Evolutionary conservation across 106 monocot species (phyloP), one percentile per base, ranked within the genome.

Genomic region (Apostasia ramifera): DNA sequence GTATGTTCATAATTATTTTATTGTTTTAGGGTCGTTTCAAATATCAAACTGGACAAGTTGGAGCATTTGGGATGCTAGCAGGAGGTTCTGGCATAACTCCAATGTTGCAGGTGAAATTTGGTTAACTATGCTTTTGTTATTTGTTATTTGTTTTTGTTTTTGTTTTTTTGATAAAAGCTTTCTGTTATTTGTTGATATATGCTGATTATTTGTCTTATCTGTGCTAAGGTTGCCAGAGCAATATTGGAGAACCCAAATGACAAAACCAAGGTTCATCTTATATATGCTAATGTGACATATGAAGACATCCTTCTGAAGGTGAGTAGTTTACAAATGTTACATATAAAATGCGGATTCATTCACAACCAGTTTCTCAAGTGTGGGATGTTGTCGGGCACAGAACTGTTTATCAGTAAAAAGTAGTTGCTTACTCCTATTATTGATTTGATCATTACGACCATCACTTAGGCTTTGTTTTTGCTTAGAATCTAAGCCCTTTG

Each of bases 301-400:
- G 97, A 97, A 39, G 97, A 97, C 81, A 97, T 97, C 66, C 97
- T 97, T 77, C 60, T 97, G 43, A 97, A 92, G 92, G 97, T 97
- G n/a, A 57, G 26, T 49, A 49, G 26, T 65, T 2, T 7, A 48
- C 26, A 26, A n/a, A 47, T 65, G 3, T 48, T 14, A 15, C 48
- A 15, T 44, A 11, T 26, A 9, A 47, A 44, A 62, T 13, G 44
- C 62, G 13, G 43, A 10, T 13, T 55, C 14, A 57, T 26, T 26
- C 26, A 26, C 26, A 26, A 26, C 26, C 26, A 26, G 26, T 26
- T 26, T 26, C 26, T 26, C 26, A 26, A 26, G 26, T 26, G 26
- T 26, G 26, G 26, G 26, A 26, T 26, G 26, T 26, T 26, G 26
- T 26, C 26, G 26, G 26, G 26, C 26, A 26, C 26, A 26, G 26